Percentiles rank a stretch among this genome's conserved stretches.
These are phyloP conservation scores for Pichia deserticola DNA, from an alignment of 805 yeast species.

Conservation along the genomic window DNA sequence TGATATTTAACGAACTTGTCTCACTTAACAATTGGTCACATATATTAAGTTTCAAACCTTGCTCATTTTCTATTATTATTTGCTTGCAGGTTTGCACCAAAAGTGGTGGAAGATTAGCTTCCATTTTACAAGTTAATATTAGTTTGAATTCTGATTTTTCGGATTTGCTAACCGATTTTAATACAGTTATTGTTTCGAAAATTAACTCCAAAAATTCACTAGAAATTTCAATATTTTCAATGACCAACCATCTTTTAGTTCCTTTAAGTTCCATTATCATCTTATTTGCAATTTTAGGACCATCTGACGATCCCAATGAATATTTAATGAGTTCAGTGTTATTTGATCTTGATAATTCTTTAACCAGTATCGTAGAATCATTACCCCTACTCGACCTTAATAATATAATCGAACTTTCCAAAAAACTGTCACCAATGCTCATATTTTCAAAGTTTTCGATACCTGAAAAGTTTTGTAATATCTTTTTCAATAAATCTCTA, in stretches of 20 bases:
- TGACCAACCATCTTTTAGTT: constrained; percentile 61
- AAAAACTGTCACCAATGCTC: constrained; percentile 22
- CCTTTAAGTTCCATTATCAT: constrained; percentile 40
- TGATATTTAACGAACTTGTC: constrained; percentile 20
- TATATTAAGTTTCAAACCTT: constrained; percentile 49
- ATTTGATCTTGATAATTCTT: constrained; percentile 31
- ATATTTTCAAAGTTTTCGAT: background rate
- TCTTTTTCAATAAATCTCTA: constrained; percentile 33
- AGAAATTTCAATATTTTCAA: constrained; percentile 79
- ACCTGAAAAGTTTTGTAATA: constrained; percentile 16
- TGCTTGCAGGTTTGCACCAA: constrained; percentile 49
- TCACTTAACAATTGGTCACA: constrained; percentile 11
- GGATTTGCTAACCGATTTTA: constrained; percentile 4
- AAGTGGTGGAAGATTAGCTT: constrained; percentile 44
- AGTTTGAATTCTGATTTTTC: constrained; percentile 39
- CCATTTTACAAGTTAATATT: constrained; percentile 56
- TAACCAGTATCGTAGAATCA: constrained; percentile 58
- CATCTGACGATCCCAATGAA: constrained; percentile 73
- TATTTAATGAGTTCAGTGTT: constrained; percentile 33
- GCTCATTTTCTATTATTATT: constrained; percentile 53
- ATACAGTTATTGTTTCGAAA: constrained; percentile 36
- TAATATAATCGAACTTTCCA: constrained; percentile 34
- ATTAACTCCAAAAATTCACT: constrained; percentile 52
- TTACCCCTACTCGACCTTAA: constrained; percentile 53
- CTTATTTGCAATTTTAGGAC: constrained; percentile 46